Evolutionary conservation across 2,329 filamentous ascomycete species (phyloP).

Genomic region (Ascocoryne sarcoides): DNA sequence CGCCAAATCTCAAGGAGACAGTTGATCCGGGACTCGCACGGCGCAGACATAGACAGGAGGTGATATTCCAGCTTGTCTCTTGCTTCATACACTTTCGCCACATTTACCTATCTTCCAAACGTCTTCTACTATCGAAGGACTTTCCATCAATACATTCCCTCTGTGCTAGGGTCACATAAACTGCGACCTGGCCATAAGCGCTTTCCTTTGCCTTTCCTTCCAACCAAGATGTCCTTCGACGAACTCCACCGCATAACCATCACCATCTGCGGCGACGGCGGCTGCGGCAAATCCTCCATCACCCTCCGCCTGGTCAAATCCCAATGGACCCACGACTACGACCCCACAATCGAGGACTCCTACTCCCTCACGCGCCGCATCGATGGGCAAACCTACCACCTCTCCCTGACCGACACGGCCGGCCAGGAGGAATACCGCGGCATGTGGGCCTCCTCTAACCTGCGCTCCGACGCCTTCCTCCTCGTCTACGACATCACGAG

Average conservation of each 20-base stretch:
- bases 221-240: constrained; percentile 3
- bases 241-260: constrained; percentile 47
- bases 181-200: too few species aligned
- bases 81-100: too few species aligned
- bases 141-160: too few species aligned
- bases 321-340: constrained; percentile 77
- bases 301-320: constrained; percentile 74
- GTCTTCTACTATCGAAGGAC: too few species aligned
- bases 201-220: too few species aligned
- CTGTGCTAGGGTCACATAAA: too few species aligned
- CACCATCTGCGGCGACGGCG: constrained; percentile 80
- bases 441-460: constrained; percentile 74
- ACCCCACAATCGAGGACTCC: constrained; percentile 75
- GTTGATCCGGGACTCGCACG: too few species aligned
- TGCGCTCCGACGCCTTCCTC: constrained; percentile 73
- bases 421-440: constrained; percentile 87
- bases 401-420: constrained; percentile 73
- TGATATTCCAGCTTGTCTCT: too few species aligned
- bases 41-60: too few species aligned
- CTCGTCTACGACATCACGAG: constrained; percentile 84
- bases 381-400: constrained; percentile 69
- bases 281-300: constrained; percentile 78
- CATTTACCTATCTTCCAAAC: too few species aligned
- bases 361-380: constrained; percentile 75
- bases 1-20: too few species aligned